These are phyloP conservation scores for Geotrichum cucujoidarum DNA, from an alignment of 1,139 yeast genomes.

Conservation along the genomic window DNA sequence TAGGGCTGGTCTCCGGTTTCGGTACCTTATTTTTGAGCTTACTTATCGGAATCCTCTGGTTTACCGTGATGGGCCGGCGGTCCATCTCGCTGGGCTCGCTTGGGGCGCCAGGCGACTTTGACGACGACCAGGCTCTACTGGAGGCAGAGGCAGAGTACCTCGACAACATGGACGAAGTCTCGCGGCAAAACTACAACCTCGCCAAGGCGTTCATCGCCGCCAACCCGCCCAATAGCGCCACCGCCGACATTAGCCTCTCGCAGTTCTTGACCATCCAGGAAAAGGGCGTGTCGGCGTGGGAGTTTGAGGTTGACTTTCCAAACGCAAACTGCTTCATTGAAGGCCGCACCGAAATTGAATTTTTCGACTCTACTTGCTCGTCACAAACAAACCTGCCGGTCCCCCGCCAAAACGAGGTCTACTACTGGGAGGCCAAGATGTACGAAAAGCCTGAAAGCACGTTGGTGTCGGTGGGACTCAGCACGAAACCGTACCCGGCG, in stretches of 20 bases:
- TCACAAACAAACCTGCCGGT: constrained; percentile 82
- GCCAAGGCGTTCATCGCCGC: constrained; percentile 48
- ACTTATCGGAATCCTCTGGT: constrained; percentile 33
- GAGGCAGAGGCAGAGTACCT: constrained; percentile 70
- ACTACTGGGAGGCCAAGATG: constrained; percentile 81
- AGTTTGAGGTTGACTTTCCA: constrained; percentile 64
- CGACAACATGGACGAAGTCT: constrained; percentile 53
- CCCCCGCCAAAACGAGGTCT: constrained; percentile 79
- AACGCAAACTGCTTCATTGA: constrained; percentile 57
- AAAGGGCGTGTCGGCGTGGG: constrained; percentile 91
- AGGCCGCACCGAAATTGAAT: constrained; percentile 72
- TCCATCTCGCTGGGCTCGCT: constrained; percentile 38
- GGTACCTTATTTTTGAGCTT: constrained; percentile 34
- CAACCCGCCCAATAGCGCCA: constrained; percentile 42
- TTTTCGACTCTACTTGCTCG: constrained; percentile 60
- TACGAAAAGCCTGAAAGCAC: constrained; percentile 59
- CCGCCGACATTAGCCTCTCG: constrained; percentile 41
- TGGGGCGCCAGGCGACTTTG: constrained; percentile 49
- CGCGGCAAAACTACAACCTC: constrained; percentile 45
- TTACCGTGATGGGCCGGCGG: constrained; percentile 32
- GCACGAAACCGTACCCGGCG: constrained; percentile 87
- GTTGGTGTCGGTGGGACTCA: constrained; percentile 65
- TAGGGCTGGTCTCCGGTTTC: constrained; percentile 37
- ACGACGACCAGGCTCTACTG: constrained; percentile 55
- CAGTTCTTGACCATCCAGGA: constrained; percentile 67